phyloP scores from a whole-genome alignment of 176 grass and related monocot genomes.

The Bonia amplexicaulis region DNA sequence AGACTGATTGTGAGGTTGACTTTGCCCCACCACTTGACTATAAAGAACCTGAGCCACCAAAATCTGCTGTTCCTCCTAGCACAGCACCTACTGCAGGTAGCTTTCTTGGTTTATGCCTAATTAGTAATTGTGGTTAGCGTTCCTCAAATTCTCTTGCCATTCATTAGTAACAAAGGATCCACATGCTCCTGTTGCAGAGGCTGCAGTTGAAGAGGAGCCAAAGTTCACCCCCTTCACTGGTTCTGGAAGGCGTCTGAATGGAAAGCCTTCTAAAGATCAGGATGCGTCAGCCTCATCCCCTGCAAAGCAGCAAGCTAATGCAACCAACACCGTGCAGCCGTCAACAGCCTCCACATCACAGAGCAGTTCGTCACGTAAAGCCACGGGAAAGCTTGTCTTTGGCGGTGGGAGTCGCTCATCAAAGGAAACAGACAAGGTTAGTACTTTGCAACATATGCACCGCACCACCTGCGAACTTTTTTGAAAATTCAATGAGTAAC shows the following conservation, averaged over 20 bases:
- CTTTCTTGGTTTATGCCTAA: neutral
- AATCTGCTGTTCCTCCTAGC: conserved; percentile 37
- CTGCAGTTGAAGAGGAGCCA: conserved; percentile 54
- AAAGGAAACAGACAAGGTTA: conserved; percentile 63
- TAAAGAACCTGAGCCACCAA: conserved; percentile 67
- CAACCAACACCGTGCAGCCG: conserved; percentile 33
- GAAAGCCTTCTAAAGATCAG: conserved; percentile 55
- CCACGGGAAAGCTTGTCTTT: conserved; percentile 81
- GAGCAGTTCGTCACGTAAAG: conserved; percentile 41
- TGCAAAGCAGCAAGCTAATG: conserved; percentile 55
- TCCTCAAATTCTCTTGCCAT: conserved; percentile 16
- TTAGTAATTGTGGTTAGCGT: neutral
- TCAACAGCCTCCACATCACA: conserved; percentile 44
- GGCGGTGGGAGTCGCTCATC: conserved; percentile 56
- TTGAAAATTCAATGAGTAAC: neutral
- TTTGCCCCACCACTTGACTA: conserved; percentile 98
- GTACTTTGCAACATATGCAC: conserved; percentile 8
- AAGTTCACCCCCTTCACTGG: conserved; percentile 84
- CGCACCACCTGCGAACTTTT: neutral
- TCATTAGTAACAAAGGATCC: conserved; percentile 2
- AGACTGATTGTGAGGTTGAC: conserved; percentile 99
- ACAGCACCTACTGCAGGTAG: conserved; percentile 39
- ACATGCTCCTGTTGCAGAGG: conserved; percentile 26
- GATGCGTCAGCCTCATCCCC: conserved; percentile 27
- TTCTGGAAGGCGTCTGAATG: conserved; percentile 75